Evolutionary conservation across 345 rosid species (phyloP).

Genomic region (Melaleuca alternifolia): DNA sequence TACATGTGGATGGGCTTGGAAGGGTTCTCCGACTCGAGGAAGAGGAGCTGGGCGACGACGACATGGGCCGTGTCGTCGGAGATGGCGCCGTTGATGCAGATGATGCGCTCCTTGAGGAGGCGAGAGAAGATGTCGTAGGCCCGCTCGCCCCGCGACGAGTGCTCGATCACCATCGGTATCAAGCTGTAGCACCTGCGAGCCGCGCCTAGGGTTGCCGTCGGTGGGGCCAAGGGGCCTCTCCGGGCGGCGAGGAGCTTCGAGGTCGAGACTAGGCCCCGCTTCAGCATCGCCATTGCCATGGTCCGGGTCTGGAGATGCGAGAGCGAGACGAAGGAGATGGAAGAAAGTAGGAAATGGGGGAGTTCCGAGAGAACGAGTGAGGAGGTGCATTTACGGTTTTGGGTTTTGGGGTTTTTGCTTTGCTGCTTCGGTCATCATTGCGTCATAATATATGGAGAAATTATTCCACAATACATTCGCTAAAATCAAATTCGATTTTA

Average conservation of each 20-base stretch:
- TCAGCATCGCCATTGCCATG: conserved; percentile 1
- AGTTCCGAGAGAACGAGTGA: not conserved
- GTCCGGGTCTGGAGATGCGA: not conserved
- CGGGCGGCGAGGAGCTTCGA: not conserved
- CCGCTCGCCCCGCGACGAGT: conserved; percentile 95
- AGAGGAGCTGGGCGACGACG: conserved; percentile 97
- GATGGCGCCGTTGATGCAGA: conserved; percentile 90
- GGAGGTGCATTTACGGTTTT: not conserved
- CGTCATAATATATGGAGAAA: not conserved
- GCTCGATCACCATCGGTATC: conserved; percentile 96
- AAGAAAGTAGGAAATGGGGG: not conserved
- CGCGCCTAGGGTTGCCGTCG: not conserved
- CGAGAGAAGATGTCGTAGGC: conserved; percentile 96
- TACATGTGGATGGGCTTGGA: conserved; percentile 97
- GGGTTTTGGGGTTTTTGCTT: not conserved
- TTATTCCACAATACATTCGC: not conserved
- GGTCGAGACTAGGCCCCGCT: not conserved
- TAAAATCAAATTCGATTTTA: not conserved
- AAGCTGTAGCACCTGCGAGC: conserved; percentile 43
- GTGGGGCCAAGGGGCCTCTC: not conserved
- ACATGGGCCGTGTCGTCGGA: conserved; percentile 90
- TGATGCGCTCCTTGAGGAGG: conserved; percentile 82
- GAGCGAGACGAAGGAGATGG: not conserved
- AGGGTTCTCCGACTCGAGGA: conserved; percentile 94
- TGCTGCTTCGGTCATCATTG: not conserved